phyloP scores from a whole-genome alignment of 2,329 filamentous ascomycete species.

The Aspergillus sp. region DNA sequence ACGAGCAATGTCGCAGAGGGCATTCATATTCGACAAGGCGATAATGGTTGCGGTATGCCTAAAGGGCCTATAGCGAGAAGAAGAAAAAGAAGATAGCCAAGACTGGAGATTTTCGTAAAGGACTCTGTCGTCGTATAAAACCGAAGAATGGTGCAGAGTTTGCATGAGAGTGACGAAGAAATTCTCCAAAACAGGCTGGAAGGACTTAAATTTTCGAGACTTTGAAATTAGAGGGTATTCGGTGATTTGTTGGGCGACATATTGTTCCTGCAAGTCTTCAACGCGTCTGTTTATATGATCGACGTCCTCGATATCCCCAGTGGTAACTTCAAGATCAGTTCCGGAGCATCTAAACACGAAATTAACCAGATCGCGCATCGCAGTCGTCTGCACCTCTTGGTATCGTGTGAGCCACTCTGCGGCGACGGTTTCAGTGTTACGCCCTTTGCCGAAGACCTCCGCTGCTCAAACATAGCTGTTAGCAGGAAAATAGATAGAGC shows the following conservation, averaged over 20 bases:
- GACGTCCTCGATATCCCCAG: constrained; percentile 82
- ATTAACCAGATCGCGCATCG: constrained; percentile 61
- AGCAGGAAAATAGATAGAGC: background rate
- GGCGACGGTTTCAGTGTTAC: constrained; percentile 56
- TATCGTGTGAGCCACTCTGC: constrained; percentile 59
- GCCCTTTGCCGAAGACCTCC: constrained; percentile 59
- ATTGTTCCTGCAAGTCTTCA: constrained; percentile 82
- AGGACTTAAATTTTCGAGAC: constrained; percentile 71
- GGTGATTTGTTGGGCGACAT: constrained; percentile 76
- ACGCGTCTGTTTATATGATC: constrained; percentile 81
- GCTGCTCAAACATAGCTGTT: constrained; percentile 41
- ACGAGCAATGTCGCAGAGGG: constrained; percentile 71
- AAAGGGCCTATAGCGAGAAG: constrained; percentile 82
- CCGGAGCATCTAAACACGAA: constrained; percentile 69
- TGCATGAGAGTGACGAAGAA: constrained; percentile 78
- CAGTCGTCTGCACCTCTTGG: constrained; percentile 54
- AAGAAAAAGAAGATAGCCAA: constrained; percentile 91
- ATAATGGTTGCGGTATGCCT: constrained; percentile 90
- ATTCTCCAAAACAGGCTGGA: constrained; percentile 72
- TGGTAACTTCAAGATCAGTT: constrained; percentile 74
- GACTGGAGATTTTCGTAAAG: constrained; percentile 85
- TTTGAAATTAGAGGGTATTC: constrained; percentile 91
- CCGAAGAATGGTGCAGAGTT: constrained; percentile 76
- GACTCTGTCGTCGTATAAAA: constrained; percentile 72
- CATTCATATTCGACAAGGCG: constrained; percentile 74